A percentile compares a stretch with the other conserved stretches of the same genome.
Evolutionary conservation across 805 yeast species (phyloP).

Genomic region (Geotrichum ghanense): DNA sequence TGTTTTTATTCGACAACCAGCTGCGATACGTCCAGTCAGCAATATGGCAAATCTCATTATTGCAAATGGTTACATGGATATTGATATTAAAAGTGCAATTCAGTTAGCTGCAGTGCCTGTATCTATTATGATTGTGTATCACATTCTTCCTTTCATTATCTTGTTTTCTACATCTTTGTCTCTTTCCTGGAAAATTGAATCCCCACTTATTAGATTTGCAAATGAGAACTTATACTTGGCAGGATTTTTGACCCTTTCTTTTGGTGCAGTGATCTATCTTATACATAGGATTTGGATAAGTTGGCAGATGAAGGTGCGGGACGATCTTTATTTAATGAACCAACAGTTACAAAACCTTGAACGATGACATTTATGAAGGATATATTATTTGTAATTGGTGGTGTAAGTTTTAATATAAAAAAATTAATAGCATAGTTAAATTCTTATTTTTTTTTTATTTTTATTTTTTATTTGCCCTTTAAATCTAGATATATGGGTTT

Average conservation of each 20-base stretch:
- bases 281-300: conserved; percentile 3
- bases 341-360: conserved; percentile 23
- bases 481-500: too few relatives aligned
- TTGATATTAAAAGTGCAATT: conserved; percentile 5
- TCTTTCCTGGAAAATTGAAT: background rate
- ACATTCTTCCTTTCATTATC: background rate
- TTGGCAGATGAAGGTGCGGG: conserved; percentile 18
- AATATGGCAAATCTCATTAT: background rate
- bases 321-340: conserved; percentile 24
- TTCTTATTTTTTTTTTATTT: too few relatives aligned
- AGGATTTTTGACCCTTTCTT: background rate
- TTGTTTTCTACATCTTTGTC: background rate
- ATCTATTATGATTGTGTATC: background rate
- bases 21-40: too few relatives aligned
- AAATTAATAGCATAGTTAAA: too few relatives aligned
- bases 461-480: too few relatives aligned
- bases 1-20: too few relatives aligned
- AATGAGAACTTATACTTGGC: background rate
- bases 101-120: conserved; percentile 4
- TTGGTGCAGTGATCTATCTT: background rate
- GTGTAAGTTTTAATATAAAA: too few relatives aligned
- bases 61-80: background rate
- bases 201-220: background rate
- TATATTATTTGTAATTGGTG: background rate
- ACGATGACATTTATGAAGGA: too few relatives aligned